Percentiles rank a stretch among this genome's conserved stretches.
Evolutionary conservation across 768 basidiomycete genomes (phyloP).

Genomic region (Fibroporia radiculosa): DNA sequence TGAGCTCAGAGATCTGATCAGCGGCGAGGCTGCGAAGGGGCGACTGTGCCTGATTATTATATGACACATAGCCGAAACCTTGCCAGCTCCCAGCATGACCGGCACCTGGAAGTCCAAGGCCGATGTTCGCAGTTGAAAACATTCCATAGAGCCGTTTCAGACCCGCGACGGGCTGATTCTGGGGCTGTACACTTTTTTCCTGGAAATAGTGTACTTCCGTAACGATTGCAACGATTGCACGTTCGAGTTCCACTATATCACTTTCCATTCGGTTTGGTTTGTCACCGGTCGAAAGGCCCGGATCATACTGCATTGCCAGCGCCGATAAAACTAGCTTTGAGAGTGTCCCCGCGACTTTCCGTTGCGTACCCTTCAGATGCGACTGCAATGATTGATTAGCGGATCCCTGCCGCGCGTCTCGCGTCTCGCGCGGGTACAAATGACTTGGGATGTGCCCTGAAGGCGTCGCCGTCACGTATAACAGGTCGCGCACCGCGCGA

Average conservation of each 20-base stretch:
- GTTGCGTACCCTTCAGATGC: slow-evolving; percentile 66
- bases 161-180: slow-evolving; percentile 16
- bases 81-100: slow-evolving; percentile 74
- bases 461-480: slow-evolving; percentile 35
- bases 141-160: slow-evolving; percentile 54
- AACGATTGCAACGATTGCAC: slow-evolving; percentile 61
- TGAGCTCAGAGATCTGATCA: slow-evolving; percentile 49
- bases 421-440: slow-evolving; percentile 42
- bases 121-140: slow-evolving; percentile 56
- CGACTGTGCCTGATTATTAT: slow-evolving; percentile 39
- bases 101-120: slow-evolving; percentile 73
- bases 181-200: slow-evolving; percentile 24
- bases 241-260: slow-evolving; percentile 70
- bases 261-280: slow-evolving; percentile 58
- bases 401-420: slow-evolving; percentile 35
- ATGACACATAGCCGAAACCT: slow-evolving; percentile 74
- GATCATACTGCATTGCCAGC: slow-evolving; percentile 83
- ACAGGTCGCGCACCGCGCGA: slow-evolving; percentile 65
- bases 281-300: slow-evolving; percentile 56
- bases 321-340: slow-evolving; percentile 86
- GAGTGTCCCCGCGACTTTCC: slow-evolving; percentile 82
- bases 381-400: slow-evolving; percentile 33
- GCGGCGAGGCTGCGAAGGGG: slow-evolving; percentile 36
- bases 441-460: slow-evolving; percentile 52
- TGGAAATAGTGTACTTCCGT: slow-evolving; percentile 60